Conservation (phyloP, 768 basidiomycete species). For the Termitomyces eurrhizus region DNA sequence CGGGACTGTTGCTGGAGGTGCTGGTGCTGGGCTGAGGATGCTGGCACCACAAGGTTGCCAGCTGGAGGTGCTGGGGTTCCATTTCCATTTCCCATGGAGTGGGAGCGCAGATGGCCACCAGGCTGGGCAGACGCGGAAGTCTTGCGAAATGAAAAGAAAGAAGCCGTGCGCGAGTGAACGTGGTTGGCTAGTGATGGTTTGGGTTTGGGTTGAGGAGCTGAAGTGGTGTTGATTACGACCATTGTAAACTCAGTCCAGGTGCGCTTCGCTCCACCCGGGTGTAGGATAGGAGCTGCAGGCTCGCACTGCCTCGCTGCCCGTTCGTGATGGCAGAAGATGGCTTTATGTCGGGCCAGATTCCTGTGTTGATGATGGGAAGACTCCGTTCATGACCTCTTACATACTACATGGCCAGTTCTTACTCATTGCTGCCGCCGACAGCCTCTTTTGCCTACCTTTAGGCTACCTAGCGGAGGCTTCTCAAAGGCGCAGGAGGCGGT, state of each 20-base stretch:
- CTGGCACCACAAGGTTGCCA: background rate
- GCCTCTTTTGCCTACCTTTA: background rate
- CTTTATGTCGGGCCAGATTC: constrained; percentile 5
- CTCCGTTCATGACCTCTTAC: constrained; percentile 11
- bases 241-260: constrained; percentile 15
- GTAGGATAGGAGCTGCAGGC: background rate
- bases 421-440: background rate
- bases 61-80: background rate
- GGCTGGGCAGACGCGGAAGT: constrained; percentile 24
- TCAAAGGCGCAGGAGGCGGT: background rate
- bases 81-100: constrained; percentile 12
- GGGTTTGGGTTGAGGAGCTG: constrained; percentile 18
- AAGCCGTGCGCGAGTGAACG: constrained; percentile 51
- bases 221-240: constrained; percentile 15
- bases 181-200: constrained; percentile 17
- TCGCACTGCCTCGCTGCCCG: background rate
- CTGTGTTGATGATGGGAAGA: constrained; percentile 17
- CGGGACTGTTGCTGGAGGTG: no score
- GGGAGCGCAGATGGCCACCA: constrained; percentile 16
- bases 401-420: constrained; percentile 12
- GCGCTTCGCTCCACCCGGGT: constrained; percentile 8
- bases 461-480: background rate
- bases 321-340: constrained; percentile 10
- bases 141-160: constrained; percentile 62
- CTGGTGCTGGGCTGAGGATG: background rate